Conservation (phyloP, 73 alveolate genomes). For the Tetrahymena borealis region DNA sequence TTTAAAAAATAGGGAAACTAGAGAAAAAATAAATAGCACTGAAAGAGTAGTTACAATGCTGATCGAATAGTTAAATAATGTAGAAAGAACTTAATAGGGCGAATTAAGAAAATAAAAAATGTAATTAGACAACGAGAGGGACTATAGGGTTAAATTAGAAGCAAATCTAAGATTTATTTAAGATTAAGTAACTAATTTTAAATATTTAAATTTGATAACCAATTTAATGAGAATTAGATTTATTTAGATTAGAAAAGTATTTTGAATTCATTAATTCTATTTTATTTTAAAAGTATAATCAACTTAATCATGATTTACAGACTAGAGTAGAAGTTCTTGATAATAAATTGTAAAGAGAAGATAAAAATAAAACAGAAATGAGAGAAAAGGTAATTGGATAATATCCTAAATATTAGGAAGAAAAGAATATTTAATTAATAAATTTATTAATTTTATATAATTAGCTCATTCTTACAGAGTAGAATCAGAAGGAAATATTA, state of each 20-base stretch:
- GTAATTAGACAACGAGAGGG: background rate
- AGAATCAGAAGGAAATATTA: slow-evolving; percentile 21
- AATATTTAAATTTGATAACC: background rate
- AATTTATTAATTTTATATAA: no score
- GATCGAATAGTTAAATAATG: background rate
- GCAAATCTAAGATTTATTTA: background rate
- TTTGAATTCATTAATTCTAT: background rate
- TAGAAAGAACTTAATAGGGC: background rate
- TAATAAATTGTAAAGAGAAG: background rate
- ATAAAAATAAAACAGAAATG: background rate
- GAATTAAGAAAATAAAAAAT: background rate
- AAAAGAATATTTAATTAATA: no score
- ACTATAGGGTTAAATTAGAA: background rate
- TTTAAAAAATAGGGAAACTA: background rate
- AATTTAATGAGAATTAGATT: background rate
- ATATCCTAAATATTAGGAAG: no score
- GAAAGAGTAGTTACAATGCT: background rate
- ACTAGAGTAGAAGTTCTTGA: background rate
- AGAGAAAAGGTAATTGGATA: background rate
- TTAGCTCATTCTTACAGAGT: background rate
- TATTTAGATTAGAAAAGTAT: background rate
- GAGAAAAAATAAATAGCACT: background rate
- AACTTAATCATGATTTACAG: background rate
- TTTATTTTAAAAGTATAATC: background rate
- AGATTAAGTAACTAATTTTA: background rate